A percentile compares a stretch with the other conserved stretches of the same genome.
Evolutionary conservation across 2,329 filamentous ascomycete genomes (phyloP).

Genomic region (Eutypella sp.): DNA sequence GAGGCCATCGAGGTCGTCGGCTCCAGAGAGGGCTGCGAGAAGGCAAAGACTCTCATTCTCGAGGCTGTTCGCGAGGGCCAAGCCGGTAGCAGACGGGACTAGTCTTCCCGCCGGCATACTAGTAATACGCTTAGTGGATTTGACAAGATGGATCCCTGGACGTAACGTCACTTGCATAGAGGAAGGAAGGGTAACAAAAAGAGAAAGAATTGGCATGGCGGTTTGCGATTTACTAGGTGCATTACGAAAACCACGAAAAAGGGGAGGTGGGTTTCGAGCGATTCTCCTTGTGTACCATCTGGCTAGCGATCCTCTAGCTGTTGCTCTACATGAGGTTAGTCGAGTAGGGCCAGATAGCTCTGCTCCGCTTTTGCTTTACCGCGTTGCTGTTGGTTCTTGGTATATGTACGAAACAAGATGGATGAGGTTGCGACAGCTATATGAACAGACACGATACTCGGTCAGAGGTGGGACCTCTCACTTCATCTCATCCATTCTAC

Average conservation of each 20-base stretch:
- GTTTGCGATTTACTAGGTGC: background rate
- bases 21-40: conserved; percentile 71
- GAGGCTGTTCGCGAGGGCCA: conserved; percentile 67
- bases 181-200: background rate
- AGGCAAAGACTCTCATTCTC: conserved; percentile 84
- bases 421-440: no score
- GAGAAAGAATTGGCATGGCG: background rate
- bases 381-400: no score
- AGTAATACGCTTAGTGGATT: background rate
- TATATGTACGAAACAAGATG: no score
- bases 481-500: no score
- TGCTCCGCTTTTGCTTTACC: no score
- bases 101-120: conserved; percentile 12
- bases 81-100: conserved; percentile 24
- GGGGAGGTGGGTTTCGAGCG: no score
- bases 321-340: no score
- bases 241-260: background rate
- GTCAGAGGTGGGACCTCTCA: no score
- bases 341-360: no score
- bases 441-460: no score
- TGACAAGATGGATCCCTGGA: background rate
- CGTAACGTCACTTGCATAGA: background rate
- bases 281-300: no score
- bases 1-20: conserved; percentile 92
- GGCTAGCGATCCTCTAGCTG: no score